Percentiles rank a stretch among this genome's conserved stretches.
phyloP scores from a whole-genome alignment of 345 rosid genomes.

The Adansonia digitata region DNA sequence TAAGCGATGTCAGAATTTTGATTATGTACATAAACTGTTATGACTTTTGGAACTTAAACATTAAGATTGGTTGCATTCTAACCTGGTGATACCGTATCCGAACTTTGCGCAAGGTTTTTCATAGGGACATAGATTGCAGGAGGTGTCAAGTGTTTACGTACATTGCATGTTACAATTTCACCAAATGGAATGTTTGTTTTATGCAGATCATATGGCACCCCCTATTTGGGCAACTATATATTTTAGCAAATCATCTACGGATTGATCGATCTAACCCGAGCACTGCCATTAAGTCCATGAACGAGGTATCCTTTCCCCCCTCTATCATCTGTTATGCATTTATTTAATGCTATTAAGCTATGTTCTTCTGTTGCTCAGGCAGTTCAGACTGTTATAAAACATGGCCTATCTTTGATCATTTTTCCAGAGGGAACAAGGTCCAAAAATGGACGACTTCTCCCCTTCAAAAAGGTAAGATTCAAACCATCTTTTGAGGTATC shows the following conservation, averaged over 20 bases:
- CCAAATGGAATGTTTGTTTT: background rate
- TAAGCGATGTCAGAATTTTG: background rate
- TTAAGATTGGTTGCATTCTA: background rate
- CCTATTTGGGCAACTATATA: conserved; percentile 49
- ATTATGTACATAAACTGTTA: background rate
- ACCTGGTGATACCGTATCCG: background rate
- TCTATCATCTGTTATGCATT: background rate
- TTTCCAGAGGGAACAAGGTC: conserved; percentile 67
- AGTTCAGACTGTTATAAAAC: conserved; percentile 26
- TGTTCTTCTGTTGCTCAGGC: conserved; percentile 22
- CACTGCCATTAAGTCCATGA: conserved; percentile 47
- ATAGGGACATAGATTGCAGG: background rate
- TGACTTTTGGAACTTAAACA: background rate
- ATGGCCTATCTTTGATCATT: conserved; percentile 42
- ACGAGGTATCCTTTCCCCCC: conserved; percentile 24
- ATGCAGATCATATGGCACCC: conserved; percentile 55
- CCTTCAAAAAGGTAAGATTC: conserved; percentile 45
- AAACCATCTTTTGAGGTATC: background rate
- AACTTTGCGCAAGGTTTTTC: background rate
- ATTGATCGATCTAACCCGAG: conserved; percentile 49
- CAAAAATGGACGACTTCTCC: conserved; percentile 41
- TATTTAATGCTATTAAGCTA: background rate
- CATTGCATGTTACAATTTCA: background rate
- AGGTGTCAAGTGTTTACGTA: background rate
- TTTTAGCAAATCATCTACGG: conserved; percentile 45